These are phyloP conservation scores for Pichia rugopelliculosa DNA, from an alignment of 805 yeast species.

Conservation along the genomic window DNA sequence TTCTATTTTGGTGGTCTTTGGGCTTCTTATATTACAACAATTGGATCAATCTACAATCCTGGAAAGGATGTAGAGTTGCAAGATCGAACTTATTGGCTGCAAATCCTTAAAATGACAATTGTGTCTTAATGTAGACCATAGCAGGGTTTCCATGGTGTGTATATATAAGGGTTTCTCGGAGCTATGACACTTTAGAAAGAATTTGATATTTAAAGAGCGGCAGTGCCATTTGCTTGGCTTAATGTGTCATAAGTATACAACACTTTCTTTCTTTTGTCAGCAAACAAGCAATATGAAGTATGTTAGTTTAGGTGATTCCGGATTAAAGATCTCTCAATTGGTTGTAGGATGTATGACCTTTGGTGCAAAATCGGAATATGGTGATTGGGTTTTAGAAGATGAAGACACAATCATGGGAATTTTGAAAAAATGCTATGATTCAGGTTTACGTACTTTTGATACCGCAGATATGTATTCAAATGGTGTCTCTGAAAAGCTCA, in stretches of 20 bases:
- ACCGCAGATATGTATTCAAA: slow-evolving; percentile 33
- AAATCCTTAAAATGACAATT: slow-evolving; percentile 17
- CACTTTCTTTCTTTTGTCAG: too few species aligned
- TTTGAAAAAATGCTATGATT: slow-evolving; percentile 32
- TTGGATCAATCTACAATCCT: slow-evolving; percentile 19
- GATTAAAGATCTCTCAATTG: slow-evolving; percentile 28
- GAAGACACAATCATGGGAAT: slow-evolving; percentile 37
- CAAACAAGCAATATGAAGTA: slow-evolving; percentile 2
- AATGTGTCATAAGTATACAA: too few species aligned
- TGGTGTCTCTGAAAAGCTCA: slow-evolving; percentile 21
- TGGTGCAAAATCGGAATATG: slow-evolving; percentile 30
- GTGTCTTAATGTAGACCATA: too few species aligned
- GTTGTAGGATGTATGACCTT: slow-evolving; percentile 33
- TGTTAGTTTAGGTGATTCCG: slow-evolving; percentile 27
- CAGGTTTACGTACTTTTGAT: slow-evolving; percentile 38
- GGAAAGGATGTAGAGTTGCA: slow-evolving; percentile 17
- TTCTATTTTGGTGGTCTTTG: too few species aligned
- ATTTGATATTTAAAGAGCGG: too few species aligned
- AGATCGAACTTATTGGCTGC: slow-evolving; percentile 19
- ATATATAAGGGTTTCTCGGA: too few species aligned
- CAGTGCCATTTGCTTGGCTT: too few species aligned
- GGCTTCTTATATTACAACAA: slow-evolving; percentile 10
- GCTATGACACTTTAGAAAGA: too few species aligned
- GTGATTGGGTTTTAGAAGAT: slow-evolving; percentile 37
- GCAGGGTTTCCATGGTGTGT: too few species aligned